A percentile compares a stretch with the other conserved stretches of the same genome.
Conservation (phyloP, 768 basidiomycete species). For the Mycena chlorophos region DNA sequence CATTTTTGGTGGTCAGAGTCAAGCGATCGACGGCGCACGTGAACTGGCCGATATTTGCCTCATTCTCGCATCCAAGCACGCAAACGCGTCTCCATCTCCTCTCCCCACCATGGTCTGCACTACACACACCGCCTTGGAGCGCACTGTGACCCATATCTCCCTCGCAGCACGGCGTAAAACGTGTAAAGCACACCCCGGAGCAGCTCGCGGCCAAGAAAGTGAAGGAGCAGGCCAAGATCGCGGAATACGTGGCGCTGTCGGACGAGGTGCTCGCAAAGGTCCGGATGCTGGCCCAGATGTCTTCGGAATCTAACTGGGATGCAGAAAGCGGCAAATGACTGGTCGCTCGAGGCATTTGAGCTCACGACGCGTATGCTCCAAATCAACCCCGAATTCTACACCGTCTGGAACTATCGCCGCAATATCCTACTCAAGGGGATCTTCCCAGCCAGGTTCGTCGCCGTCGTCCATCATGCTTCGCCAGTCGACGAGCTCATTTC, state of each 20-base stretch:
- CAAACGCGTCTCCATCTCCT: background rate
- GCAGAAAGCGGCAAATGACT: slow-evolving; percentile 73
- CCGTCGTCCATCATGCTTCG: background rate
- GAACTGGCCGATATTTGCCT: background rate
- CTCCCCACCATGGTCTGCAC: slow-evolving; percentile 27
- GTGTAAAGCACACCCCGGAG: slow-evolving; percentile 56
- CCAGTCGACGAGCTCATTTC: slow-evolving; percentile 23
- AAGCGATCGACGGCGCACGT: background rate
- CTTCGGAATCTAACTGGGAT: too few relatives aligned
- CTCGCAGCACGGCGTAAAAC: slow-evolving; percentile 70
- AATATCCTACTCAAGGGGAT: slow-evolving; percentile 71
- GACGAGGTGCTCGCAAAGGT: slow-evolving; percentile 67
- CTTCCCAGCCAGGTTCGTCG: slow-evolving; percentile 62
- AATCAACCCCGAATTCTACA: slow-evolving; percentile 94
- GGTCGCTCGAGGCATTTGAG: slow-evolving; percentile 72
- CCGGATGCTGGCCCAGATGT: slow-evolving; percentile 30
- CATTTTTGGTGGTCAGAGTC: slow-evolving; percentile 17
- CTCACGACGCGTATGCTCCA: slow-evolving; percentile 76
- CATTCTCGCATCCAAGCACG: background rate
- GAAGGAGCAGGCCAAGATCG: slow-evolving; percentile 74
- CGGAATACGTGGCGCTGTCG: slow-evolving; percentile 69
- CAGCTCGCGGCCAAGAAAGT: slow-evolving; percentile 65
- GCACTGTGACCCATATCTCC: slow-evolving; percentile 4
- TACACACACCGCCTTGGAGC: background rate
- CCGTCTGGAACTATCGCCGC: slow-evolving; percentile 93